Evolutionary conservation across 2,329 filamentous ascomycete species (phyloP).

Genomic region (Alternaria conjuncta): DNA sequence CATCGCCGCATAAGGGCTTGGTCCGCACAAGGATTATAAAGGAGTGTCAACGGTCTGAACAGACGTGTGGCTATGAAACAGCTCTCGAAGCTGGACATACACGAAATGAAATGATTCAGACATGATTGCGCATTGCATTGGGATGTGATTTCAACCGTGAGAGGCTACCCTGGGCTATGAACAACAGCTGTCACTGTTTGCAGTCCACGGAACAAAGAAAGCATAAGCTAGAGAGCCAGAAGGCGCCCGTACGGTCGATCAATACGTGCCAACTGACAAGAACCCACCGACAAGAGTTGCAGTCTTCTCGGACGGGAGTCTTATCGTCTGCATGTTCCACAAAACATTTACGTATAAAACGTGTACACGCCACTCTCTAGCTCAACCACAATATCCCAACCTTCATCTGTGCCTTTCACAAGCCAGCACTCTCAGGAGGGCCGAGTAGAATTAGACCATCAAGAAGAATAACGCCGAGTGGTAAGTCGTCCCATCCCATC

Average conservation of each 20-base stretch:
- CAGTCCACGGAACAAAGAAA: not conserved
- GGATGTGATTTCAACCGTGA: not conserved
- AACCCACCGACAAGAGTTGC: not conserved
- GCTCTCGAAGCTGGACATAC: slow-evolving; percentile 26
- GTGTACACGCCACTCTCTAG: not conserved
- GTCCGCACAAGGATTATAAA: slow-evolving; percentile 18
- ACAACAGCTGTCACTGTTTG: not conserved
- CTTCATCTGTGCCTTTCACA: not conserved
- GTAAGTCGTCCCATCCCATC: not conserved
- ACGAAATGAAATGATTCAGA: slow-evolving; percentile 34
- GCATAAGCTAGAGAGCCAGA: not conserved
- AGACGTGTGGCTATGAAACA: slow-evolving; percentile 34
- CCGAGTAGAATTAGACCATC: not conserved
- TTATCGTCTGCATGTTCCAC: not conserved
- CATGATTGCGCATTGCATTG: not conserved
- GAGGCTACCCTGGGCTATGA: not conserved
- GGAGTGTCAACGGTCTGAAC: slow-evolving; percentile 13
- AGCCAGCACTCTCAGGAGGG: not conserved
- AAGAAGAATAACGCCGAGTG: not conserved
- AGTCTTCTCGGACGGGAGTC: not conserved
- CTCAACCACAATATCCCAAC: not conserved
- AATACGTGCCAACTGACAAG: not conserved
- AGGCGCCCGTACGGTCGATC: not conserved
- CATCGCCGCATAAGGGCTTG: slow-evolving; percentile 73
- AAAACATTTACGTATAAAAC: not conserved